Conservation (phyloP, 345 rosid genomes). For the Sonneratia alba region DNA sequence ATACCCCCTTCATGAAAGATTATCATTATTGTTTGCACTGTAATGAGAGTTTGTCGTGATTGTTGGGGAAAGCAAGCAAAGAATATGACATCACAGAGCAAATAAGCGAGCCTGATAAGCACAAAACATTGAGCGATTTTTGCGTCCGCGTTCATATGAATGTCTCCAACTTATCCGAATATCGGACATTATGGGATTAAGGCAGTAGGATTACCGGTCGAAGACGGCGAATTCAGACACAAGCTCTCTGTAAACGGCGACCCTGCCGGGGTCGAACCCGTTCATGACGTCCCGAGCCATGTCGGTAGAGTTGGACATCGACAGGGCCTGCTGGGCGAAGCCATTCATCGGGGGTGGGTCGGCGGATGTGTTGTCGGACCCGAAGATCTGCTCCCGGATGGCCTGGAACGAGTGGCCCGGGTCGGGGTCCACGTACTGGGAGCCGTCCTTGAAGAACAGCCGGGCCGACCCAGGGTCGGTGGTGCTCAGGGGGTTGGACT, state of each 20-base stretch:
- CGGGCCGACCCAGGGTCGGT: constrained; percentile 40
- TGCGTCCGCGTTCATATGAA: too few relatives aligned
- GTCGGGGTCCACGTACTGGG: constrained; percentile 84
- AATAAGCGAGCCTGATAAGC: too few relatives aligned
- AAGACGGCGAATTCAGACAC: constrained; percentile 84
- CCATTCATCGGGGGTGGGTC: constrained; percentile 82
- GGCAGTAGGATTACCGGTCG: constrained; percentile 34
- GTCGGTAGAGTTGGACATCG: constrained; percentile 43
- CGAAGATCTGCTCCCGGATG: constrained; percentile 77
- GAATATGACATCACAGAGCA: background rate
- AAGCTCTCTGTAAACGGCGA: constrained; percentile 64
- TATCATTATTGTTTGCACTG: background rate
- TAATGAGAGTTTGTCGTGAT: background rate
- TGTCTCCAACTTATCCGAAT: too few relatives aligned
- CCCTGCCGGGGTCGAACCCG: constrained; percentile 60
- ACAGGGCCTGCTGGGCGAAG: constrained; percentile 69
- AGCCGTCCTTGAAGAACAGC: constrained; percentile 33
- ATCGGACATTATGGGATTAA: too few relatives aligned
- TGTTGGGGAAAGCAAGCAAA: background rate
- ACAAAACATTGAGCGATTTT: too few relatives aligned
- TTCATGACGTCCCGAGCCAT: constrained; percentile 72
- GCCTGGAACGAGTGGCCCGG: constrained; percentile 97
- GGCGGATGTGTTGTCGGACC: constrained; percentile 49
- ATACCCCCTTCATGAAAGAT: background rate
- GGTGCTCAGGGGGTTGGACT: constrained; percentile 39